These are phyloP conservation scores for Trichocladium antarcticum DNA, from an alignment of 495 filamentous ascomycete species.

Conservation along the genomic window DNA sequence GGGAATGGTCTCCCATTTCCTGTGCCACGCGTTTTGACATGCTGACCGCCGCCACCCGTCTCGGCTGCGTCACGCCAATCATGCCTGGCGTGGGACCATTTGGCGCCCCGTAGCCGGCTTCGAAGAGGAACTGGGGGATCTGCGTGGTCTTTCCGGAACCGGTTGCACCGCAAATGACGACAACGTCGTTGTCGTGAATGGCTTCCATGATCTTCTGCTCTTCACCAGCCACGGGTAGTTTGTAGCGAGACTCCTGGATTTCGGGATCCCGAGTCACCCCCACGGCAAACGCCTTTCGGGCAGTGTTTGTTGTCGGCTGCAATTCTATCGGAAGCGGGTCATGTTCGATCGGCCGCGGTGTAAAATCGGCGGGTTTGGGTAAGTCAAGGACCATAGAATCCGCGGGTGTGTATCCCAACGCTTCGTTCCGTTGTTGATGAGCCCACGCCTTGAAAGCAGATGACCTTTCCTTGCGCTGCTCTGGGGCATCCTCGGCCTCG, in stretches of 20 bases:
- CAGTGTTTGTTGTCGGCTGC: conserved; percentile 48
- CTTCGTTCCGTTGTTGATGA: conserved; percentile 68
- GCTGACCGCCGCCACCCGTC: conserved; percentile 84
- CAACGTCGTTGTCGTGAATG: conserved; percentile 73
- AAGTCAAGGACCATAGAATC: conserved; percentile 29
- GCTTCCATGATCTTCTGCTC: conserved; percentile 99
- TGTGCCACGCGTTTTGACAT: conserved; percentile 87
- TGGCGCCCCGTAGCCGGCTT: conserved; percentile 79
- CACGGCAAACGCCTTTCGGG: conserved; percentile 67
- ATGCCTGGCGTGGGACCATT: conserved; percentile 72
- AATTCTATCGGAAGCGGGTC: conserved; percentile 71
- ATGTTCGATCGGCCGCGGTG: conserved; percentile 50
- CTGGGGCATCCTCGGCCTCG: conserved; percentile 25
- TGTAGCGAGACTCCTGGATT: conserved; percentile 66
- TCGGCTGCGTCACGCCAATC: conserved; percentile 90
- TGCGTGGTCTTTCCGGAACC: conserved; percentile 97
- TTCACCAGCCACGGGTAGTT: conserved; percentile 81
- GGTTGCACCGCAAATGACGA: conserved; percentile 91
- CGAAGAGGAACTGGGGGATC: conserved; percentile 88
- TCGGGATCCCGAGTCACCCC: conserved; percentile 56
- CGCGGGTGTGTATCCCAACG: conserved; percentile 40
- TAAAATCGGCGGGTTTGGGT: conserved; percentile 42
- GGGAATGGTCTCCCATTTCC: conserved; percentile 62
- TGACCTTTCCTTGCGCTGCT: conserved; percentile 28
- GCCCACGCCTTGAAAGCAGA: conserved; percentile 95